phyloP scores from a whole-genome alignment of 108 stramenopile genomes.

The Skeletonema menzelii region DNA sequence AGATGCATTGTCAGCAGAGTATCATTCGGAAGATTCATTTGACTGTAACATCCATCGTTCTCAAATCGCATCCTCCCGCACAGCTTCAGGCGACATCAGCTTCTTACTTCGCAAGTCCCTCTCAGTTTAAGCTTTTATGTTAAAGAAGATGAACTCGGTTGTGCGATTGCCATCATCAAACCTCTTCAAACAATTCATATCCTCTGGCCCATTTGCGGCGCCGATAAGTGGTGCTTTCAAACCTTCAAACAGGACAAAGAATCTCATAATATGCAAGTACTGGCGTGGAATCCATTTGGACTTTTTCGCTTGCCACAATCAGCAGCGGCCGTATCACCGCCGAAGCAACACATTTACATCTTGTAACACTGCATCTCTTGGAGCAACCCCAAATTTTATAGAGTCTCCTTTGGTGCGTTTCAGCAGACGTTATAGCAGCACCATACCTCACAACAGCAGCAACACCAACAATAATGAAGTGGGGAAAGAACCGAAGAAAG shows the following conservation, averaged over 20 bases:
- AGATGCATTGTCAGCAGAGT: too few species aligned
- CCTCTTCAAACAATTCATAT: conserved; percentile 1
- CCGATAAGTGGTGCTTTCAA: not conserved
- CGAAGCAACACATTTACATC: not conserved
- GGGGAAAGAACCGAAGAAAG: conserved; percentile 1
- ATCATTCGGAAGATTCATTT: not conserved
- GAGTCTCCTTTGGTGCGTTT: not conserved
- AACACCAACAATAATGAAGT: not conserved
- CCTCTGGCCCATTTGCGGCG: not conserved
- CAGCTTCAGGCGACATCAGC: not conserved
- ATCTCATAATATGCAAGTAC: not conserved
- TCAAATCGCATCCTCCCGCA: not conserved
- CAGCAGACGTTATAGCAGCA: conserved; percentile 1
- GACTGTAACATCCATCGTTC: not conserved
- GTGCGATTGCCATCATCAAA: not conserved
- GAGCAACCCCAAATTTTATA: not conserved
- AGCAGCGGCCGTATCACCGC: conserved; percentile 1
- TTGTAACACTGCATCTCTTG: not conserved
- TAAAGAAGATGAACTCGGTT: not conserved
- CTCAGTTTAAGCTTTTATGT: not conserved
- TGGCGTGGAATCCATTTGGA: not conserved
- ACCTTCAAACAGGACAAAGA: not conserved
- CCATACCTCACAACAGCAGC: conserved; percentile 1
- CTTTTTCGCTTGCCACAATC: not conserved
- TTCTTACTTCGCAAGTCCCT: not conserved